These are phyloP conservation scores for Scenedesmus sp. DNA, from an alignment of 163 green algal genomes.

Conservation along the genomic window DNA sequence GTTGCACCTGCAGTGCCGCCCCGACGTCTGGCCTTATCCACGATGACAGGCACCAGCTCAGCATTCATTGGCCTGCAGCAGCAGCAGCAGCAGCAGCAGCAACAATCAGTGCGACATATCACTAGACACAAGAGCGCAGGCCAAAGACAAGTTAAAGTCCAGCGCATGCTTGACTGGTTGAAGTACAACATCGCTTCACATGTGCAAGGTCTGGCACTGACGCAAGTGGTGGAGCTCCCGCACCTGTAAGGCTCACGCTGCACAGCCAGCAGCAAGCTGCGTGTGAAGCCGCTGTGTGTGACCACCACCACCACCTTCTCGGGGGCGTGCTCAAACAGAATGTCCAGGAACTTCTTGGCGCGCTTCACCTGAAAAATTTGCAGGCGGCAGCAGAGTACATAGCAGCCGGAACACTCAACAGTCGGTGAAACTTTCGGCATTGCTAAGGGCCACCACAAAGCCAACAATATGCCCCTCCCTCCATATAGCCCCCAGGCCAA, in stretches of 20 bases:
- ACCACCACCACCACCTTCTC: constrained; percentile 69
- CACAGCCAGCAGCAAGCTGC: constrained; percentile 72
- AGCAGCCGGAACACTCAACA: background rate
- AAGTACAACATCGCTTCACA: background rate
- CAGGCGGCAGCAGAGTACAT: background rate
- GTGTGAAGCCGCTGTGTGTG: constrained; percentile 73
- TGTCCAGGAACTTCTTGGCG: constrained; percentile 68
- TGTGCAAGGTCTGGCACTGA: too few relatives aligned
- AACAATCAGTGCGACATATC: background rate
- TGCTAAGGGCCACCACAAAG: too few relatives aligned
- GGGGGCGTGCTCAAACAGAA: constrained; percentile 62
- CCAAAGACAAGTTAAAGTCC: too few relatives aligned
- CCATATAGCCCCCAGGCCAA: too few relatives aligned
- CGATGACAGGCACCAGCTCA: constrained; percentile 64
- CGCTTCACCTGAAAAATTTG: constrained; percentile 60
- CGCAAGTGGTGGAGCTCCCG: background rate
- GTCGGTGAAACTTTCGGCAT: too few relatives aligned
- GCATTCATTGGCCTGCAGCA: constrained; percentile 66
- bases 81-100: constrained; percentile 8
- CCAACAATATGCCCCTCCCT: too few relatives aligned
- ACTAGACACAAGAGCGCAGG: too few relatives aligned
- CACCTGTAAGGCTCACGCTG: constrained; percentile 71
- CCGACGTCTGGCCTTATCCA: constrained; percentile 9
- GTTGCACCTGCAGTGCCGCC: too few relatives aligned
- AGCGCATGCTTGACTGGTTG: background rate